A percentile compares a stretch with the other conserved stretches of the same genome.
phyloP scores from a whole-genome alignment of 192 early-diverging fungal species.

The Rhizophagus prolifer region DNA sequence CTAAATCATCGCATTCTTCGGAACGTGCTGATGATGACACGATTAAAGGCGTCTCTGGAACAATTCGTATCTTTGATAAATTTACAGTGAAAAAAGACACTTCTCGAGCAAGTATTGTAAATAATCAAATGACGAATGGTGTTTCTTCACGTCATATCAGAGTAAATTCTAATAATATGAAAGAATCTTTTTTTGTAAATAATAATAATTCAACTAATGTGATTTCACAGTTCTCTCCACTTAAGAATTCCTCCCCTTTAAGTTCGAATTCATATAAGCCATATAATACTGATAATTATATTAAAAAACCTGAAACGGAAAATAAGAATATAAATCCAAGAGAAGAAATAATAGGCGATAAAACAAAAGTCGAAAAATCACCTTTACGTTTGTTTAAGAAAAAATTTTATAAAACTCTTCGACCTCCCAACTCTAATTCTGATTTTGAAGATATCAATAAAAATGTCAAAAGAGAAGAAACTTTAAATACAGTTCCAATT shows the following conservation, averaged over 20 bases:
- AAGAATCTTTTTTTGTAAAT: constrained; percentile 3
- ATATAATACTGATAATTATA: not conserved
- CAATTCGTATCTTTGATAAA: constrained; percentile 11
- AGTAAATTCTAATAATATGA: not conserved
- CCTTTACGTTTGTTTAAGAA: constrained; percentile 20
- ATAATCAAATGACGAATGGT: not conserved
- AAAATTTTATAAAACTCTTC: constrained; percentile 22
- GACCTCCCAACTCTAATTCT: not conserved
- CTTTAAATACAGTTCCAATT: not conserved
- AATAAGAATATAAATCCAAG: not conserved
- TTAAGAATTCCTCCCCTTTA: not conserved
- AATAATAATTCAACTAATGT: constrained; percentile 3
- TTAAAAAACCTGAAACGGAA: not conserved
- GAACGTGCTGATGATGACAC: constrained; percentile 25
- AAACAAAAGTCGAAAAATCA: constrained; percentile 6
- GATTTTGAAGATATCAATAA: not conserved
- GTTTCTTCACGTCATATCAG: not conserved
- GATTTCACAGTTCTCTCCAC: not conserved
- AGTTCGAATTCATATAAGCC: not conserved
- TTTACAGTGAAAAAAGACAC: not conserved
- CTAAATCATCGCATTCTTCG: constrained; percentile 9
- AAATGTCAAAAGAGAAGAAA: not conserved
- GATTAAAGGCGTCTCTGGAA: constrained; percentile 10
- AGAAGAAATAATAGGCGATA: not conserved
- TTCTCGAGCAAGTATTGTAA: not conserved